Base-by-base conservation (phyloP, 2,329 filamentous ascomycete species). In the Hymenoscyphus albidus region DNA sequence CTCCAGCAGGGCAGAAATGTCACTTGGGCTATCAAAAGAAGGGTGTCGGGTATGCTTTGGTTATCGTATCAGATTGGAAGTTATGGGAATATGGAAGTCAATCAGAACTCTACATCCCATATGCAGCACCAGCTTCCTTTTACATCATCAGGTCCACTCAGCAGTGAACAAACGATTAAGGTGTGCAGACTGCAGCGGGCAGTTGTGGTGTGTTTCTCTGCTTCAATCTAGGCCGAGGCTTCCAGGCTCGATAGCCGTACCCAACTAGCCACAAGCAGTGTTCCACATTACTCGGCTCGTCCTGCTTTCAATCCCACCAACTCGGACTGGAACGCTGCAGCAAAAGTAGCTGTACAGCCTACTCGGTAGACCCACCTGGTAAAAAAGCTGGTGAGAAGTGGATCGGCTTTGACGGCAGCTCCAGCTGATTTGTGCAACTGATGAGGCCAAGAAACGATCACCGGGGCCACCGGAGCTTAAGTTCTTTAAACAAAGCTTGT, bases 401-500 rank as follows among this genome's bases (percentile, higher is more conserved):
- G 48, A 9, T 27, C 18, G 18, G 5, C 0, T 12, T 22, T 6
- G 12, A 27, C 35, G 27, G 22, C 48, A 54, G 48, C n/a, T 54
- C 18, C 48, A 54, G 48, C n/a, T 54, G 18, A 54, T 54, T 54
- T 12, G 48, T 54, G 48, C 2, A 12, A 54, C 22, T 27, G 18
- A 22, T 27, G 48, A 5, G 12, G 58, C 58, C 58, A 59, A 59
- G 58, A 5, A 12, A 27, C 3, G 38, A 59, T 59, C 48, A 54
- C 13, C 48, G 22, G 48, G 13, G 13, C 22, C 48, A 48, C n/a
- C 38, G 18, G 38, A 59, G 58, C 58, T 59, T 59, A 18, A 39
- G 22, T n/a, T 9, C 38, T 22, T 22, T n/a, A 44, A 59, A 35
- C 35, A 42, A 58, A 39, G 55, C 55, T 58, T 58, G 44, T 51